phyloP scores from a whole-genome alignment of 2,329 filamentous ascomycete species.

The Epichloe aotearoae region DNA sequence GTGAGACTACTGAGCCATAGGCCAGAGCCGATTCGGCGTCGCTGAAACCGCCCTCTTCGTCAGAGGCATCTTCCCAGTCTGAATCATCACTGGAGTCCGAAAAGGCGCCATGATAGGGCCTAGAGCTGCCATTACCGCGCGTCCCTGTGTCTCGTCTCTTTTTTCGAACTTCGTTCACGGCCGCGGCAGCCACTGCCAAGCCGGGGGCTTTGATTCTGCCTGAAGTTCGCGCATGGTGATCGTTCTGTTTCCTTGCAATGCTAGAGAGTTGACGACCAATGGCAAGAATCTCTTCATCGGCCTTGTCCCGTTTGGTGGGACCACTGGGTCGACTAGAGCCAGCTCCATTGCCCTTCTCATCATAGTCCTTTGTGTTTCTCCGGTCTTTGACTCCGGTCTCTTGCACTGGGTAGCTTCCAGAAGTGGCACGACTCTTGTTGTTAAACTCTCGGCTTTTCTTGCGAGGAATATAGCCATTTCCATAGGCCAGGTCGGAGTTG shows the following conservation, averaged over 20 bases:
- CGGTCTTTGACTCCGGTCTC: neutral
- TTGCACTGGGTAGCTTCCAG: neutral
- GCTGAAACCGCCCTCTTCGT: conserved; percentile 25
- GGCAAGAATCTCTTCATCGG: conserved; percentile 44
- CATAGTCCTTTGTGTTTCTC: neutral
- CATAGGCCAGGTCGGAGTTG: conserved; percentile 56
- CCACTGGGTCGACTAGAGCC: conserved; percentile 1
- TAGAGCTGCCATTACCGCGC: conserved; percentile 29
- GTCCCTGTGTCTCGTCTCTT: conserved; percentile 21
- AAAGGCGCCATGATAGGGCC: conserved; percentile 19
- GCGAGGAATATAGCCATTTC: conserved; percentile 41
- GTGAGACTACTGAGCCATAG: conserved; percentile 19
- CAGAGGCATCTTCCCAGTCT: conserved; percentile 45
- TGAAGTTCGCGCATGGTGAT: conserved; percentile 31
- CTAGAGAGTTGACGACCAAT: conserved; percentile 41
- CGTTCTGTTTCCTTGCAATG: conserved; percentile 37
- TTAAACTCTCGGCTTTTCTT: conserved; percentile 16
- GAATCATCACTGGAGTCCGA: conserved; percentile 28
- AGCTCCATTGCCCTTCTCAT: conserved; percentile 1
- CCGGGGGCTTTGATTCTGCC: conserved; percentile 17
- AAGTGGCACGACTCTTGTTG: neutral
- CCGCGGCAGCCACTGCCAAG: conserved; percentile 25
- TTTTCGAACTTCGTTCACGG: conserved; percentile 28
- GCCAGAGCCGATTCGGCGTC: conserved; percentile 28
- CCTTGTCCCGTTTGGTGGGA: conserved; percentile 23